These are phyloP conservation scores for Colletotrichum nymphaeae DNA, from an alignment of 2,329 filamentous ascomycete species.

Conservation along the genomic window DNA sequence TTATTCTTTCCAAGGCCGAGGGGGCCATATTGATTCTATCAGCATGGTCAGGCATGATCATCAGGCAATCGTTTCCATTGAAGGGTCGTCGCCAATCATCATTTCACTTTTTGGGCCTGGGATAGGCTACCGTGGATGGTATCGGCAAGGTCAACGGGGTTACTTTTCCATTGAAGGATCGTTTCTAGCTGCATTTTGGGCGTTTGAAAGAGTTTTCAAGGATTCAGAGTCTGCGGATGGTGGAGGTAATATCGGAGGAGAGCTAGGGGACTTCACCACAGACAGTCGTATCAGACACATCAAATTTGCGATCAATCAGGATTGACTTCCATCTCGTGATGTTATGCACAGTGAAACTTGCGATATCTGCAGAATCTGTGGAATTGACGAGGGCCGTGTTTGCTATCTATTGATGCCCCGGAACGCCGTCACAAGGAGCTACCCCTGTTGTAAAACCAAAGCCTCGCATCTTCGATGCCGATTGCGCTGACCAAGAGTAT, in stretches of 20 bases:
- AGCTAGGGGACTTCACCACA: background rate
- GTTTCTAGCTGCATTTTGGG: background rate
- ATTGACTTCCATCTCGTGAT: background rate
- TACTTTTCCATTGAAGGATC: background rate
- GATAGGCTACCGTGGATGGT: no score
- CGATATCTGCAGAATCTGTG: background rate
- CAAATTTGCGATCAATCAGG: background rate
- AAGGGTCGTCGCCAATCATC: background rate
- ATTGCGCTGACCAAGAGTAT: slow-evolving; percentile 46
- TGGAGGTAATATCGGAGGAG: background rate
- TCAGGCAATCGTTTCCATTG: background rate
- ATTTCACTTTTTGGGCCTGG: no score
- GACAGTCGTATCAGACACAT: background rate
- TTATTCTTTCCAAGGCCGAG: no score
- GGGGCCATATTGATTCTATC: background rate
- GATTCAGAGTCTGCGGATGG: background rate
- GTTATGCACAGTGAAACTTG: background rate
- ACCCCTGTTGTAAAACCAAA: slow-evolving; percentile 42
- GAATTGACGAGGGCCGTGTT: background rate
- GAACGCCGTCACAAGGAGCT: background rate
- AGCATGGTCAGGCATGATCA: background rate
- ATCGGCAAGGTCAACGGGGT: background rate
- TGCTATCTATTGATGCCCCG: background rate
- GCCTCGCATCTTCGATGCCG: slow-evolving; percentile 47
- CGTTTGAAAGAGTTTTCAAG: background rate